phyloP scores from a whole-genome alignment of 805 yeast species.

The Crinitomyces ghanaensis region DNA sequence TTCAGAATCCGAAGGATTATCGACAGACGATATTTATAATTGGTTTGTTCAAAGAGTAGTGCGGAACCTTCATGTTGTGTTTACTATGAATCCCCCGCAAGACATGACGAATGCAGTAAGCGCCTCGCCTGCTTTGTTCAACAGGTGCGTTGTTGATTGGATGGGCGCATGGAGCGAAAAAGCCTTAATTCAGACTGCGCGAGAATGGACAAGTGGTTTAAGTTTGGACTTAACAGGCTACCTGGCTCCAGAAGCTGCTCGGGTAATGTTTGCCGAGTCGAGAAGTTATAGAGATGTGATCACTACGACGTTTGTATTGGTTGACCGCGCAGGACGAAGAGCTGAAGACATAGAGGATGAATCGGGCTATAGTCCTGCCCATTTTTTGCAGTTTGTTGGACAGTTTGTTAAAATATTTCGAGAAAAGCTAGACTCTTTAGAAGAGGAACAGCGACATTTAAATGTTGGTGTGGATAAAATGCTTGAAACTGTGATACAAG shows the following conservation, averaged over 20 bases:
- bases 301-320: constrained; percentile 33
- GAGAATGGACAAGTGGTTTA: neutral
- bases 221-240: constrained; percentile 7
- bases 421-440: constrained; percentile 37
- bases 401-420: constrained; percentile 35
- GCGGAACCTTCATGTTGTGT: constrained; percentile 67
- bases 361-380: constrained; percentile 34
- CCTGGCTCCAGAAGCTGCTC: constrained; percentile 12
- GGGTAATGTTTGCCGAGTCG: constrained; percentile 10
- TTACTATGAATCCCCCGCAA: constrained; percentile 53
- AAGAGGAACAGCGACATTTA: constrained; percentile 59
- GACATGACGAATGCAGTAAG: constrained; percentile 35
- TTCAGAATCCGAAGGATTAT: constrained; percentile 48
- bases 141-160: constrained; percentile 81
- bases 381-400: constrained; percentile 40
- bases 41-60: constrained; percentile 70
- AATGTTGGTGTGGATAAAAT: constrained; percentile 63
- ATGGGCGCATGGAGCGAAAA: constrained; percentile 69
- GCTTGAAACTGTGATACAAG: constrained; percentile 65
- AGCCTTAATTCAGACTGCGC: constrained; percentile 32
- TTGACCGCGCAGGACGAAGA: constrained; percentile 30
- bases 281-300: constrained; percentile 35
- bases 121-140: constrained; percentile 79
- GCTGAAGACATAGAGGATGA: neutral
- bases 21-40: constrained; percentile 53